Percentiles rank a stretch among this genome's conserved stretches.
These are phyloP conservation scores for Inonotus obliquus DNA, from an alignment of 1,284 basidiomycete species.

Conservation along the genomic window DNA sequence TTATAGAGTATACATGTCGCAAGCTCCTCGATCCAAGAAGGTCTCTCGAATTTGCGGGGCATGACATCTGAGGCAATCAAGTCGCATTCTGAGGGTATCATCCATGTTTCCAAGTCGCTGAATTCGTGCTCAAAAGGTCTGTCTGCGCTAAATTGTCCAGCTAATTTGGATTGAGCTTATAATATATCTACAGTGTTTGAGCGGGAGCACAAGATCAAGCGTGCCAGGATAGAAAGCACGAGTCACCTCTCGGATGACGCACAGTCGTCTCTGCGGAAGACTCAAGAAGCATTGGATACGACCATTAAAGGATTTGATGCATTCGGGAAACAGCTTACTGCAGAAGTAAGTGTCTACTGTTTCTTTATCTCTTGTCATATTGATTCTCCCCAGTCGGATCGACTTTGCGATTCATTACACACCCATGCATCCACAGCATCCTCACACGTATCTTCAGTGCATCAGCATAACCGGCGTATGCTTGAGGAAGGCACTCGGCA, in stretches of 20 bases:
- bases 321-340: slow-evolving; percentile 37
- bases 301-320: slow-evolving; percentile 45
- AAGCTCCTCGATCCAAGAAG: slow-evolving; percentile 38
- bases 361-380: background rate
- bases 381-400: background rate
- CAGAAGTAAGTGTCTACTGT: slow-evolving; percentile 40
- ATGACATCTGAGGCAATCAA: slow-evolving; percentile 43
- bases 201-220: slow-evolving; percentile 56
- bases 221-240: slow-evolving; percentile 58
- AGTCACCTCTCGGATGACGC: slow-evolving; percentile 44
- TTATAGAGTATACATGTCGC: slow-evolving; percentile 32
- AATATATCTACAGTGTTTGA: slow-evolving; percentile 46
- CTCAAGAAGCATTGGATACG: slow-evolving; percentile 29
- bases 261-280: slow-evolving; percentile 37
- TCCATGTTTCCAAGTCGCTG: slow-evolving; percentile 43
- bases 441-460: slow-evolving; percentile 42
- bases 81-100: slow-evolving; percentile 49
- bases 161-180: background rate
- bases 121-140: slow-evolving; percentile 45
- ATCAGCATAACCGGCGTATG: slow-evolving; percentile 47
- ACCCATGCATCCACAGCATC: slow-evolving; percentile 37
- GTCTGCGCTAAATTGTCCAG: slow-evolving; percentile 18
- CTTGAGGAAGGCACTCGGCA: slow-evolving; percentile 54
- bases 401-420: slow-evolving; percentile 32
- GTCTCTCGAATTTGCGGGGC: slow-evolving; percentile 42